These are phyloP conservation scores for Coniochaeta sp. DNA, from an alignment of 2,329 filamentous ascomycete genomes.

Conservation along the genomic window DNA sequence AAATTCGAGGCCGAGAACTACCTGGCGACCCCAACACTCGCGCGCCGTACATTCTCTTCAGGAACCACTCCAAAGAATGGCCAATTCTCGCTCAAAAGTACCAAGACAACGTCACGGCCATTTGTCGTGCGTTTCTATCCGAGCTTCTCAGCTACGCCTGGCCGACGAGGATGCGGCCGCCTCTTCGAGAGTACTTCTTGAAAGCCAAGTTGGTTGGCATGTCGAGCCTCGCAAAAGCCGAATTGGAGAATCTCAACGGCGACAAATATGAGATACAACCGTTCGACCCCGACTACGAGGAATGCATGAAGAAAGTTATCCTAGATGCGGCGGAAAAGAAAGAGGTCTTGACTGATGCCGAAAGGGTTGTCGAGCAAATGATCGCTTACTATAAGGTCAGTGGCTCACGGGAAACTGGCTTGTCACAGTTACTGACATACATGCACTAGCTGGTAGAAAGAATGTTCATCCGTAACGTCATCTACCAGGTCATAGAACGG, in stretches of 20 bases:
- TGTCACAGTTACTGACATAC: too few relatives aligned
- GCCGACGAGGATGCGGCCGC: slow-evolving; percentile 43
- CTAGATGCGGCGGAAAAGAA: slow-evolving; percentile 27
- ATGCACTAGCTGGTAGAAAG: slow-evolving; percentile 31
- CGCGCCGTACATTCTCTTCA: slow-evolving; percentile 45
- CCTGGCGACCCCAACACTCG: slow-evolving; percentile 44
- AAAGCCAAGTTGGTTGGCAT: slow-evolving; percentile 39
- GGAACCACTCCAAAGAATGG: slow-evolving; percentile 45
- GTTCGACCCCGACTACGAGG: slow-evolving; percentile 45
- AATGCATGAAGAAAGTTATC: slow-evolving; percentile 32
- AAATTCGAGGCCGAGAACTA: slow-evolving; percentile 44
- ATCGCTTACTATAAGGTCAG: slow-evolving; percentile 36
- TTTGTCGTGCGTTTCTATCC: slow-evolving; percentile 44
- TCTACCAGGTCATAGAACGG: slow-evolving; percentile 43
- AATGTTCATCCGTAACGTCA: slow-evolving; percentile 43
- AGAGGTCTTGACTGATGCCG: slow-evolving; percentile 37
- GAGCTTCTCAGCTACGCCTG: slow-evolving; percentile 43
- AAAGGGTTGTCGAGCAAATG: slow-evolving; percentile 48
- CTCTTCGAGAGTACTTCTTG: slow-evolving; percentile 38
- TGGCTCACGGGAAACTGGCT: too few relatives aligned
- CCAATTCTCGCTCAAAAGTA: slow-evolving; percentile 41
- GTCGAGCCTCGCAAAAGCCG: slow-evolving; percentile 35
- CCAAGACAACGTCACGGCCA: slow-evolving; percentile 45
- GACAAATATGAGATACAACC: slow-evolving; percentile 46
- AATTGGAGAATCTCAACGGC: slow-evolving; percentile 36